phyloP scores from a whole-genome alignment of 805 yeast genomes.

The Kodamaea fukazawae region DNA sequence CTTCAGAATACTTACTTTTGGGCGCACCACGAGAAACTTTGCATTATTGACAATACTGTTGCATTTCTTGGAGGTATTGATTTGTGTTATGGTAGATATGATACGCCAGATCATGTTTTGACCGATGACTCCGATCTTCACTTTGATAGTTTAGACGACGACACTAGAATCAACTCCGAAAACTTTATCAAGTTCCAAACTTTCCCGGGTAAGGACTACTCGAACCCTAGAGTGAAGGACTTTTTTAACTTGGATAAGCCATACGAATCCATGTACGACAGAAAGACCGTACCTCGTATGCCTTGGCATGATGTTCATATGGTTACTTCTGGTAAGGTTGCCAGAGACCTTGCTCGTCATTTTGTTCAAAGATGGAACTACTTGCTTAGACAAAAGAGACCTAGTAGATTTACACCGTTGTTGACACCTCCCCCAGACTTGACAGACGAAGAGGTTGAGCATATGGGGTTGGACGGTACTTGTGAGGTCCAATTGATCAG shows the following conservation, averaged over 20 bases:
- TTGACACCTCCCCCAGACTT: slow-evolving; percentile 91
- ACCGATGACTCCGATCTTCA: slow-evolving; percentile 61
- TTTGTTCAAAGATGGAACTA: slow-evolving; percentile 98
- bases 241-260: slow-evolving; percentile 80
- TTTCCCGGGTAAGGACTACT: slow-evolving; percentile 96
- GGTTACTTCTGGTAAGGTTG: slow-evolving; percentile 92
- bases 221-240: slow-evolving; percentile 91
- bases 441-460: slow-evolving; percentile 63
- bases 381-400: slow-evolving; percentile 85
- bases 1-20: slow-evolving; percentile 91
- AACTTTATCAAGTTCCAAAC: slow-evolving; percentile 53
- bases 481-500: slow-evolving; percentile 90
- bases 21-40: slow-evolving; percentile 97
- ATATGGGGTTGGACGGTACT: slow-evolving; percentile 67
- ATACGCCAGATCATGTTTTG: slow-evolving; percentile 92
- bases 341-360: slow-evolving; percentile 88
- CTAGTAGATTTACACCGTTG: slow-evolving; percentile 89
- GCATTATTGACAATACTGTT: slow-evolving; percentile 80
- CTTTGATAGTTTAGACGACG: slow-evolving; percentile 28
- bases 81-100: slow-evolving; percentile 92
- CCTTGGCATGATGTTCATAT: slow-evolving; percentile 99
- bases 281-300: slow-evolving; percentile 83
- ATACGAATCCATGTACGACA: slow-evolving; percentile 86
- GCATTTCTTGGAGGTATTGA: slow-evolving; percentile 96
- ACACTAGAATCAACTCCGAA: slow-evolving; percentile 34